These are phyloP conservation scores for Ascochyta viciae-villosae DNA, from an alignment of 2,329 filamentous ascomycete genomes.

Conservation along the genomic window DNA sequence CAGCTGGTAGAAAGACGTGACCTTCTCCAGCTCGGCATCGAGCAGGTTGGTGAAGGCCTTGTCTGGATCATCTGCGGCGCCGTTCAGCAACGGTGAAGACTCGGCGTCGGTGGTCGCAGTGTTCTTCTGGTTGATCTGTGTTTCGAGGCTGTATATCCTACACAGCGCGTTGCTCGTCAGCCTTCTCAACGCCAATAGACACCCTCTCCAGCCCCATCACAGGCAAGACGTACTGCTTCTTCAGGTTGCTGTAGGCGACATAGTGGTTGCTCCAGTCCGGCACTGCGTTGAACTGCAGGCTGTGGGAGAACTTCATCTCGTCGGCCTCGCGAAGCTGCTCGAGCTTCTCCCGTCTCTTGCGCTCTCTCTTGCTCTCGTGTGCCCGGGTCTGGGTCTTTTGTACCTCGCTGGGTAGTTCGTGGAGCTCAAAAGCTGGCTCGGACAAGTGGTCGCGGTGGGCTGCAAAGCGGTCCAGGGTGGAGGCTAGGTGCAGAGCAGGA, in stretches of 20 bases:
- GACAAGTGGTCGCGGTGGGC: constrained; percentile 25
- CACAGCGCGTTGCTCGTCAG: constrained; percentile 33
- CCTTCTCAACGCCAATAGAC: background rate
- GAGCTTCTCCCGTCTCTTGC: constrained; percentile 68
- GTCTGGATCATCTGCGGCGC: constrained; percentile 73
- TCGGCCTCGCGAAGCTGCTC: constrained; percentile 73
- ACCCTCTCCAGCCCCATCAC: background rate
- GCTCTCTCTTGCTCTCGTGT: constrained; percentile 36
- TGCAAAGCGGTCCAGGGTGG: constrained; percentile 38
- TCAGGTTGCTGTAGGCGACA: constrained; percentile 97
- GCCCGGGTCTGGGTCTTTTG: constrained; percentile 6
- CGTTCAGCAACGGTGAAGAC: constrained; percentile 79
- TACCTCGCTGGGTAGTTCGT: constrained; percentile 26
- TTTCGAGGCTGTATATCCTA: constrained; percentile 95
- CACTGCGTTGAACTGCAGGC: constrained; percentile 98
- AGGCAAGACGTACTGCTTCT: constrained; percentile 79
- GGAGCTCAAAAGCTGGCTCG: constrained; percentile 42
- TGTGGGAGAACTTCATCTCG: constrained; percentile 99
- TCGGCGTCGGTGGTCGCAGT: constrained; percentile 71
- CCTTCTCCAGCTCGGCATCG: constrained; percentile 91
- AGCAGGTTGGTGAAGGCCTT: constrained; percentile 80
- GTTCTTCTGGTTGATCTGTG: constrained; percentile 71
- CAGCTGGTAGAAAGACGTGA: constrained; percentile 84
- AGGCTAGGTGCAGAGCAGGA: constrained; percentile 14
- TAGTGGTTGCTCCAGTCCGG: constrained; percentile 99